Conservation (phyloP, 345 rosid species). For the Gossypium stocksii region DNA sequence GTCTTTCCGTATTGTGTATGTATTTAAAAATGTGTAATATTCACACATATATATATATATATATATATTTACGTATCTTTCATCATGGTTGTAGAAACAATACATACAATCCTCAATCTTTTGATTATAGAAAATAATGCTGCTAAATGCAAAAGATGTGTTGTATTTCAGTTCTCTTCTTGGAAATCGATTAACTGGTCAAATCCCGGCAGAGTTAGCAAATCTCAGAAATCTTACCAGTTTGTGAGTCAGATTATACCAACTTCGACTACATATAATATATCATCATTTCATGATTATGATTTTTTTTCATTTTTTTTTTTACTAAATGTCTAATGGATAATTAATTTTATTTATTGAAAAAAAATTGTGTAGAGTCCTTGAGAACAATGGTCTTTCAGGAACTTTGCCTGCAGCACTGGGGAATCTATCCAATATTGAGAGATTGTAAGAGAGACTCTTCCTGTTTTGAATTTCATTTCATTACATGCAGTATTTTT, state of each 20-base stretch:
- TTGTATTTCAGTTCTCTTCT: background rate
- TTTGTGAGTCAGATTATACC: background rate
- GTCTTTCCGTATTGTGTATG: no score
- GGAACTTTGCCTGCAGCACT: background rate
- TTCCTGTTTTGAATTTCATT: background rate
- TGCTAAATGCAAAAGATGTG: background rate
- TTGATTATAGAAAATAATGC: background rate
- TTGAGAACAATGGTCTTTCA: background rate
- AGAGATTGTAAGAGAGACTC: background rate
- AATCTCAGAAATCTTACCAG: background rate
- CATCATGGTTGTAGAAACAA: no score
- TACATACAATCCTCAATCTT: no score
- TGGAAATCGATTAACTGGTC: background rate
- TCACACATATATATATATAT: no score
- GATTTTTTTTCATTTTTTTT: no score
- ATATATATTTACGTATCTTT: no score
- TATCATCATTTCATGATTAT: no score
- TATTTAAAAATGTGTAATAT: no score
- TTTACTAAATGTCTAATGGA: no score
- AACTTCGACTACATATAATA: background rate
- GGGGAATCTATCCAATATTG: background rate
- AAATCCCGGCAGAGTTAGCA: background rate
- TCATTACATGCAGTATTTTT: no score
- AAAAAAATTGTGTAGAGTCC: background rate
- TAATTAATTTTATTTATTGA: background rate